phyloP scores from a whole-genome alignment of 2,329 filamentous ascomycete species.

The Scortechinia acanthostroma region DNA sequence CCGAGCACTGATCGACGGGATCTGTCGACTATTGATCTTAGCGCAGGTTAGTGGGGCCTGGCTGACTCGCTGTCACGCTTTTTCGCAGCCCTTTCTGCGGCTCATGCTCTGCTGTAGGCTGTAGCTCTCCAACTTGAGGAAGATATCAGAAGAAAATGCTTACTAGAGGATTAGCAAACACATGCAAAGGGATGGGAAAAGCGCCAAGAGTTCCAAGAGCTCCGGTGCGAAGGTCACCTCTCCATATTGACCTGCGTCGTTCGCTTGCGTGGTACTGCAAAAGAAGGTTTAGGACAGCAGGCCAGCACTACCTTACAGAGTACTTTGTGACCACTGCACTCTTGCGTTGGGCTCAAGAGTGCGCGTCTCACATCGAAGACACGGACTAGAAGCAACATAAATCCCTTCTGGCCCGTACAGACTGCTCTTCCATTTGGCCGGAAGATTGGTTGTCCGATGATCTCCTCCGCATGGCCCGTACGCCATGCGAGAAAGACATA shows the following conservation, averaged over 20 bases:
- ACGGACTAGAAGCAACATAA: too few species aligned
- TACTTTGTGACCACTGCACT: too few species aligned
- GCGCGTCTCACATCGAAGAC: too few species aligned
- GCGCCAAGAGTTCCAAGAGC: background rate
- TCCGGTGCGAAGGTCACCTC: background rate
- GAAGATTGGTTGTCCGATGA: too few species aligned
- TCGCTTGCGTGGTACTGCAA: too few species aligned
- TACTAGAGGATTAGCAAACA: background rate
- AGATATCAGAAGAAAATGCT: background rate
- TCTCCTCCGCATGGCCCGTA: too few species aligned
- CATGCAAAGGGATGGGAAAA: background rate
- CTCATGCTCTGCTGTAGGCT: constrained; percentile 1
- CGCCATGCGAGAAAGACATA: too few species aligned
- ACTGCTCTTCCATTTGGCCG: too few species aligned
- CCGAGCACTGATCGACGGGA: constrained; percentile 2
- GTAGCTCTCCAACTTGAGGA: background rate
- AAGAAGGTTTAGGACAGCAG: too few species aligned
- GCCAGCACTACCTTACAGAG: too few species aligned
- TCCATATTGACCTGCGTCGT: background rate
- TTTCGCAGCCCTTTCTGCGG: constrained; percentile 8
- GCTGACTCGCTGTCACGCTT: constrained; percentile 4
- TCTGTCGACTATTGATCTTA: constrained; percentile 4
- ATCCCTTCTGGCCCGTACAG: too few species aligned
- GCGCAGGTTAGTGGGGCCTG: constrained; percentile 1
- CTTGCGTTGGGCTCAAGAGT: too few species aligned